Conservation (phyloP, 805 yeast genomes). For the Teunomyces kruisii region DNA sequence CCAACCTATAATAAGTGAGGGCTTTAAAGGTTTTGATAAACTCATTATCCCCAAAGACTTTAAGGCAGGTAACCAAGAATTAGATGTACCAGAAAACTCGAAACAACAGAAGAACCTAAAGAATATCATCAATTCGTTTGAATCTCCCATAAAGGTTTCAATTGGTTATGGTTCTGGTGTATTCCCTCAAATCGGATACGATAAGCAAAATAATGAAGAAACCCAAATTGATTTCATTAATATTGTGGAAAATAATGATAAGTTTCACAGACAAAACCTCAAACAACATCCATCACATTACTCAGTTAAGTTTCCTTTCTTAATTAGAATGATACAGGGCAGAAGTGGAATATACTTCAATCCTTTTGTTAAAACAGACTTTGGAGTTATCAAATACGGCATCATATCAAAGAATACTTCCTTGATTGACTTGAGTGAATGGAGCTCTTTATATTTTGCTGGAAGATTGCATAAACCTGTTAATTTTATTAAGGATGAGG, state of each 20-base stretch:
- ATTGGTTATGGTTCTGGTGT: conserved; percentile 97
- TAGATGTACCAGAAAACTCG: conserved; percentile 8
- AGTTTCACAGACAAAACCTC: conserved; percentile 77
- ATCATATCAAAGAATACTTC: conserved; percentile 65
- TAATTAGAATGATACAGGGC: conserved; percentile 47
- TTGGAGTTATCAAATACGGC: conserved; percentile 73
- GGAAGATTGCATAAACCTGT: conserved; percentile 96
- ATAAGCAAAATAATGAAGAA: conserved; percentile 17
- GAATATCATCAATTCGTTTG: conserved; percentile 53
- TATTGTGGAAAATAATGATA: conserved; percentile 70
- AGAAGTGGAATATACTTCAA: conserved; percentile 88
- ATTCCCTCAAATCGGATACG: conserved; percentile 60
- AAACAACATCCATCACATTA: conserved; percentile 72
- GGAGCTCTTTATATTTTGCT: conserved; percentile 85
- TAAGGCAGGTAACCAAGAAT: conserved; percentile 14
- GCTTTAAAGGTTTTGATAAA: conserved; percentile 22
- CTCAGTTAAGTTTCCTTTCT: conserved; percentile 41
- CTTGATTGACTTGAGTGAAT: conserved; percentile 69
- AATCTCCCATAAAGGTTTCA: conserved; percentile 73
- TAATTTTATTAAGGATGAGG: conserved; percentile 59
- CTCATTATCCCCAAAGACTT: conserved; percentile 16
- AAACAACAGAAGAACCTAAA: conserved; percentile 39
- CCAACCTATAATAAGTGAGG: conserved; percentile 26
- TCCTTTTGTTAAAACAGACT: conserved; percentile 71
- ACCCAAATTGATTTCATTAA: conserved; percentile 86